Conservation (phyloP, 2,329 filamentous ascomycete species). For the Pyrenophora tritici-repentis region DNA sequence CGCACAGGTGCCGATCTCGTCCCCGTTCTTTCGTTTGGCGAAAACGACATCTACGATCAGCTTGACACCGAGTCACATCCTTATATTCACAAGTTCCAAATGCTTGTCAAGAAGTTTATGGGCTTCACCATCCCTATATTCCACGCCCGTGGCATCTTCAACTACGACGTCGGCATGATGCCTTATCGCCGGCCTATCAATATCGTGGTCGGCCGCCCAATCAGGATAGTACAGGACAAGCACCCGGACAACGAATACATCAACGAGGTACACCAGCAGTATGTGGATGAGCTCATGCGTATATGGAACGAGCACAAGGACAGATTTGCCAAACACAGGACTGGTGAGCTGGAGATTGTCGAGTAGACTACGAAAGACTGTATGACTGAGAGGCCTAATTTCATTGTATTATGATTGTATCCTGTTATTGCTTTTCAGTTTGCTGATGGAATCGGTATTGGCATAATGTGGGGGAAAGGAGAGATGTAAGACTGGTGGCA, state of each 20-base stretch:
- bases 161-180: slow-evolving; percentile 96
- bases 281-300: slow-evolving; percentile 73
- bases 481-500: too few relatives aligned
- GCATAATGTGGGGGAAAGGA: too few relatives aligned
- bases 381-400: too few relatives aligned
- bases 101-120: slow-evolving; percentile 80
- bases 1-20: slow-evolving; percentile 92
- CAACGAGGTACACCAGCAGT: slow-evolving; percentile 77
- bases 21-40: slow-evolving; percentile 88
- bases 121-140: slow-evolving; percentile 93
- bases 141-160: slow-evolving; percentile 90
- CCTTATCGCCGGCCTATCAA: slow-evolving; percentile 88
- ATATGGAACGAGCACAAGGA: slow-evolving; percentile 82
- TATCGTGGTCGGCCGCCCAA: slow-evolving; percentile 84
- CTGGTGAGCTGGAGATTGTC: slow-evolving; percentile 70
- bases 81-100: slow-evolving; percentile 77
- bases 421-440: too few relatives aligned
- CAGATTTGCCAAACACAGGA: slow-evolving; percentile 67
- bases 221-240: slow-evolving; percentile 67
- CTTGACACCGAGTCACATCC: slow-evolving; percentile 78
- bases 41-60: slow-evolving; percentile 96
- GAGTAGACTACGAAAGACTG: slow-evolving; percentile 54
- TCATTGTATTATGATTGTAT: too few relatives aligned
- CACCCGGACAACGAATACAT: slow-evolving; percentile 76
- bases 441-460: too few relatives aligned